A percentile compares a stretch with the other conserved stretches of the same genome.
Evolutionary conservation across 1,284 basidiomycete species (phyloP).

Genomic region (Cutaneotrichosporon daszewskae): DNA sequence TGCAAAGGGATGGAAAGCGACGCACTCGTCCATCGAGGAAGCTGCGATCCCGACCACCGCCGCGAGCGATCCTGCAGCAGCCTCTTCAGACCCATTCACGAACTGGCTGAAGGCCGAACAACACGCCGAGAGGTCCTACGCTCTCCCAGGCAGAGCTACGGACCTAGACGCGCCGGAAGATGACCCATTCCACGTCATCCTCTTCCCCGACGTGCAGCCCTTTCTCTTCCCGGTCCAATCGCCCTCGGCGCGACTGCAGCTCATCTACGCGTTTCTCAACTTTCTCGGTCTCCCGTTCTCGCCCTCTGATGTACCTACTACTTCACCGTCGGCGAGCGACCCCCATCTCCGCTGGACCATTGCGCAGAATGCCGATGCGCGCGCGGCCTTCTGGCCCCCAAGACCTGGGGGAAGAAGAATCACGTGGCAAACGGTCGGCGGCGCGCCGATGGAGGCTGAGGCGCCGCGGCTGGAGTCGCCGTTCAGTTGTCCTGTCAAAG

Average conservation of each 20-base stretch:
- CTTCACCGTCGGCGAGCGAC: constrained; percentile 41
- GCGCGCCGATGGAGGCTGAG: constrained; percentile 47
- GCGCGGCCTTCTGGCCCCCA: constrained; percentile 34
- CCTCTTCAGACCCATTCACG: constrained; percentile 53
- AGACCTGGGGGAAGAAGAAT: constrained; percentile 9
- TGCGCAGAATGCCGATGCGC: constrained; percentile 17
- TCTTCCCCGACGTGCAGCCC: constrained; percentile 72
- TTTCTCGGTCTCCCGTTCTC: constrained; percentile 61
- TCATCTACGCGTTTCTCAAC: constrained; percentile 70
- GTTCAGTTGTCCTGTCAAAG: constrained; percentile 32
- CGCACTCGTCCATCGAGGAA: constrained; percentile 8
- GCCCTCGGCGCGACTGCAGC: constrained; percentile 55
- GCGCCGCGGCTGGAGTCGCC: constrained; percentile 16
- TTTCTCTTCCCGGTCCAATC: constrained; percentile 61
- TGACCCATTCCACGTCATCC: constrained; percentile 65
- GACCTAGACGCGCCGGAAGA: constrained; percentile 54
- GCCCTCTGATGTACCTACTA: constrained; percentile 46
- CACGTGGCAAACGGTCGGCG: constrained; percentile 41
- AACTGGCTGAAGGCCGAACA: constrained; percentile 64
- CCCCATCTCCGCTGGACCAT: constrained; percentile 40
- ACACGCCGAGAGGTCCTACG: constrained; percentile 49
- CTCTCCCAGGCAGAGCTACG: constrained; percentile 57
- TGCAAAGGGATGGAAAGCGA: constrained; percentile 46
- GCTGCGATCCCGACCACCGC: neutral
- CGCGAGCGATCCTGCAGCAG: constrained; percentile 51